Conservation (phyloP, 495 filamentous ascomycete genomes). For the Aspergillus conjunctus region DNA sequence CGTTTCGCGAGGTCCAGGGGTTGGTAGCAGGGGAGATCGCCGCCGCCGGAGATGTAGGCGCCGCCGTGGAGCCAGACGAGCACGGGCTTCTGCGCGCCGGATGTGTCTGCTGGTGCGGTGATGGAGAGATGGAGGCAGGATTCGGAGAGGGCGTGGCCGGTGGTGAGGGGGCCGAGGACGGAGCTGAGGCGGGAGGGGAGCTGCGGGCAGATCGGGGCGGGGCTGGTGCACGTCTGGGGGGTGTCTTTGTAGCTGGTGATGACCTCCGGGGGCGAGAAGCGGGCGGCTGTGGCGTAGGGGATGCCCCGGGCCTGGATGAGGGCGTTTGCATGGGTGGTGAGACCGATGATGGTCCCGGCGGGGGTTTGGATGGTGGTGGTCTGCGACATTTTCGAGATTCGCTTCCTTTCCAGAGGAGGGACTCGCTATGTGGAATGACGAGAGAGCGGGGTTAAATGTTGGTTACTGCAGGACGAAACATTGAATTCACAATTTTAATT, state of each 20-base stretch:
- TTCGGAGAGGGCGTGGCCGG: constrained; percentile 2
- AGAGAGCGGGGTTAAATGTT: too few species aligned
- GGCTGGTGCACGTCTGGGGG: background rate
- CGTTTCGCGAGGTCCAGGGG: background rate
- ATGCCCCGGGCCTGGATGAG: constrained; percentile 9
- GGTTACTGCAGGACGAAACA: too few species aligned
- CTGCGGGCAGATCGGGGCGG: constrained; percentile 1
- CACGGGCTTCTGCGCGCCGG: background rate
- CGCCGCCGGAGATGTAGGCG: constrained; percentile 9
- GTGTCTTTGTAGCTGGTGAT: background rate
- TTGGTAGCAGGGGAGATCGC: constrained; percentile 4
- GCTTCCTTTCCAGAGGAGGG: too few species aligned
- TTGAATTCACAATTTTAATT: too few species aligned
- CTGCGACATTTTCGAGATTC: background rate
- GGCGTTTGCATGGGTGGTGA: background rate
- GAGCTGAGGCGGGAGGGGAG: constrained; percentile 6
- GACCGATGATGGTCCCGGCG: background rate
- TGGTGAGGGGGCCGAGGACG: constrained; percentile 4
- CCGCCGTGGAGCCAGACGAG: constrained; percentile 9
- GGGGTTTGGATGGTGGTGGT: background rate
- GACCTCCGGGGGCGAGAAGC: background rate
- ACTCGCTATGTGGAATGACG: too few species aligned
- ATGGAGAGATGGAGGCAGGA: constrained; percentile 8
- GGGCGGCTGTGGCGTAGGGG: constrained; percentile 2
- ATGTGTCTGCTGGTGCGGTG: background rate